Conservation (phyloP, 352 stramenopile species). For the Phytophthora litchii region DNA sequence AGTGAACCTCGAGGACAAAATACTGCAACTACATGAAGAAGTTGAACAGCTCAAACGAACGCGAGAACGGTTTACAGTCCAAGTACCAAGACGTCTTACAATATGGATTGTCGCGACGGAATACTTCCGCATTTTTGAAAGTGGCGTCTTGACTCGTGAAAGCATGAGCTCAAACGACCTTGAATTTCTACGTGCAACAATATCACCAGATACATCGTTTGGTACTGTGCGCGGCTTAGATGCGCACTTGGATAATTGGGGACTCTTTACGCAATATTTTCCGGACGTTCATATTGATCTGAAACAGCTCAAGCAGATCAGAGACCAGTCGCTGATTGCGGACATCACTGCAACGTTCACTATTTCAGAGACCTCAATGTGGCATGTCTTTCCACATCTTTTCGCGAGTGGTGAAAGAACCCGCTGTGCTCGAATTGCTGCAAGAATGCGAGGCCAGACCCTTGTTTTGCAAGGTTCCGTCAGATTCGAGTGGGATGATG, state of each 20-base stretch:
- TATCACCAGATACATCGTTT: not conserved
- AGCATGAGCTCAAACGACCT: not conserved
- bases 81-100: not conserved
- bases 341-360: slow-evolving; percentile 1
- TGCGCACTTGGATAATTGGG: not conserved
- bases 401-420: not conserved
- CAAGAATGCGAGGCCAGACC: not conserved
- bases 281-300: not conserved
- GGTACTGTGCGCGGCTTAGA: not conserved
- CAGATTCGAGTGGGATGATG: not conserved
- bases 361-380: not conserved
- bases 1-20: not conserved
- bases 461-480: not conserved
- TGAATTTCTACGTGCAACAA: not conserved
- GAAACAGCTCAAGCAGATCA: not conserved
- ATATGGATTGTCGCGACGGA: not conserved
- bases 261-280: not conserved
- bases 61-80: not conserved
- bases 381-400: not conserved
- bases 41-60: not conserved
- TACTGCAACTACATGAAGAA: not conserved
- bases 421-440: not conserved
- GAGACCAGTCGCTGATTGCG: not conserved
- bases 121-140: not conserved
- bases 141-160: not conserved